Conservation (phyloP, 768 basidiomycete species). For the Pleurotus giganteus region DNA sequence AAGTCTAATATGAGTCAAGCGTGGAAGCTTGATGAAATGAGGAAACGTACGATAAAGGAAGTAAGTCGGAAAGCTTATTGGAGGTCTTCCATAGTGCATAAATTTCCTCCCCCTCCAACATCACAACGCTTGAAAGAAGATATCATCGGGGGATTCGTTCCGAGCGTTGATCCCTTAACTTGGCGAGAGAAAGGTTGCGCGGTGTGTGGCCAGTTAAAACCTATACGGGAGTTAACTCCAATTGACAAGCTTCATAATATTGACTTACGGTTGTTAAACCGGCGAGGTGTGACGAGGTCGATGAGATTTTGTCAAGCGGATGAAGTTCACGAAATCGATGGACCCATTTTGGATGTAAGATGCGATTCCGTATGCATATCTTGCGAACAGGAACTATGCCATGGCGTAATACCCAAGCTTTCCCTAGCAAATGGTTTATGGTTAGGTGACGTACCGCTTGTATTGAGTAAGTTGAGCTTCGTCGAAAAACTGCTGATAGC, state of each 20-base stretch:
- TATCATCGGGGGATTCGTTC: no score
- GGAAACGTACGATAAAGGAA: no score
- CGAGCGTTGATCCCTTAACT: no score
- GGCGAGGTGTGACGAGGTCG: conserved; percentile 6
- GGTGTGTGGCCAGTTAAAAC: conserved; percentile 12
- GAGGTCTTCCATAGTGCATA: no score
- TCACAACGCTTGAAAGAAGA: no score
- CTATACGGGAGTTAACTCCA: conserved; percentile 2
- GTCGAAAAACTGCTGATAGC: conserved; percentile 29
- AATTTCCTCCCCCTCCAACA: no score
- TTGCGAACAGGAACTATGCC: neutral
- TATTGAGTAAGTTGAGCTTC: conserved; percentile 24
- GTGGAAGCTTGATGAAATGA: no score
- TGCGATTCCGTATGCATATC: conserved; percentile 12
- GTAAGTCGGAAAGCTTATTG: no score
- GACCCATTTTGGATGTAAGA: conserved; percentile 13
- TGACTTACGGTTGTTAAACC: neutral
- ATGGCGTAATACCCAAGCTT: conserved; percentile 16
- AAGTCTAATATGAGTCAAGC: no score
- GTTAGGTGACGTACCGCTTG: conserved; percentile 31
- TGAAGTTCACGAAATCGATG: conserved; percentile 10
- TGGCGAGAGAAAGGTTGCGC: no score
- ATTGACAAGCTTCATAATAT: conserved; percentile 10
- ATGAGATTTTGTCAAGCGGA: conserved; percentile 3
- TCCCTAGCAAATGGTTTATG: conserved; percentile 33